These are phyloP conservation scores for Podila minutissima DNA, from an alignment of 192 early-diverging fungal genomes.

Conservation along the genomic window DNA sequence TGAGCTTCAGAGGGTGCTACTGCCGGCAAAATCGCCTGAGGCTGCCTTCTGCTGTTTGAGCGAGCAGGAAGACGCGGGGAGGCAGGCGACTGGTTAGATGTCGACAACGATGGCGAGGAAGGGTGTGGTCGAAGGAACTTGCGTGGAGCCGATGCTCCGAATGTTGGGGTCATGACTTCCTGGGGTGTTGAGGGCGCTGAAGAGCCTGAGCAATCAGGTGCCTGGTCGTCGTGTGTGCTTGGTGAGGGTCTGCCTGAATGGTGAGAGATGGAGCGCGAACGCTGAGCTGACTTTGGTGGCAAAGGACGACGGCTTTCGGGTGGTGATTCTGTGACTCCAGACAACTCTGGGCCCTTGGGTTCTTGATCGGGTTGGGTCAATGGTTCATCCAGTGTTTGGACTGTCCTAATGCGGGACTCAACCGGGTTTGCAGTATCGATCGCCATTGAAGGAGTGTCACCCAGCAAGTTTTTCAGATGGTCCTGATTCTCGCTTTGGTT, in stretches of 20 bases:
- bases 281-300: slow-evolving; percentile 48
- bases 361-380: neutral
- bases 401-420: neutral
- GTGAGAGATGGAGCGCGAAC: slow-evolving; percentile 37
- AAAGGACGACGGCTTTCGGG: slow-evolving; percentile 34
- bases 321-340: no score
- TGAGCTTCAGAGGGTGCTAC: neutral
- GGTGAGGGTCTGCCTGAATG: slow-evolving; percentile 10
- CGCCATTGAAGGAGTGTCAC: neutral
- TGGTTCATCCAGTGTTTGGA: neutral
- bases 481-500: neutral
- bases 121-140: slow-evolving; percentile 26
- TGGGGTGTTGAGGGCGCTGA: neutral
- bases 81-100: neutral
- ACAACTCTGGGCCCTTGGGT: no score
- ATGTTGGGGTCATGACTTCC: slow-evolving; percentile 15
- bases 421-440: neutral
- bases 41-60: slow-evolving; percentile 37
- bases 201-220: neutral
- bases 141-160: slow-evolving; percentile 14
- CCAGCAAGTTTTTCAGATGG: neutral
- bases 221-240: slow-evolving; percentile 2
- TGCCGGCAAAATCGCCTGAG: neutral
- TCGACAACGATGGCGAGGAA: slow-evolving; percentile 13
- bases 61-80: slow-evolving; percentile 34